Percentiles rank a stretch among this genome's conserved stretches.
Evolutionary conservation across 148 eudicot species (phyloP).

Genomic region (Tetragonia tetragonoides): DNA sequence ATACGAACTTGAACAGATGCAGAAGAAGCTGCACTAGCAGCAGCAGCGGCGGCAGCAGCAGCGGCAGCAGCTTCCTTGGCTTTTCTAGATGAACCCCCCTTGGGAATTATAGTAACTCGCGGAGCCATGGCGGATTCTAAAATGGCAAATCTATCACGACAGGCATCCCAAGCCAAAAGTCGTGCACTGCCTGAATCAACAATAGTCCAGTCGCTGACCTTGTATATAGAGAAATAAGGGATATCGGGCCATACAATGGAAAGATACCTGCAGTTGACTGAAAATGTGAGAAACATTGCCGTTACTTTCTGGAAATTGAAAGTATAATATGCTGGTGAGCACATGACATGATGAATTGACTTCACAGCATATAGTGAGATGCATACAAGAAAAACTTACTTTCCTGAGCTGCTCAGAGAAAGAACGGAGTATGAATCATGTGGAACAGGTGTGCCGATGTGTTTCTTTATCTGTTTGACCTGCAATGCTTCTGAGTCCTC

Average conservation of each 20-base stretch:
- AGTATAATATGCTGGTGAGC: not conserved
- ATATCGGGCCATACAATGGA: constrained; percentile 98
- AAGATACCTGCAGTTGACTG: constrained; percentile 60
- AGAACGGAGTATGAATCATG: constrained; percentile 91
- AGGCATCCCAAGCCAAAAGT: constrained; percentile 95
- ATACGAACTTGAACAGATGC: constrained; percentile 95
- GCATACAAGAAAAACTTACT: constrained; percentile 53
- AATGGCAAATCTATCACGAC: constrained; percentile 90
- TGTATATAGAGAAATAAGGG: constrained; percentile 89
- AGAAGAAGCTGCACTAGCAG: constrained; percentile 86
- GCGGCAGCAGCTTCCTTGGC: constrained; percentile 98
- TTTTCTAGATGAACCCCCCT: constrained; percentile 87
- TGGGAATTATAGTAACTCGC: constrained; percentile 73
- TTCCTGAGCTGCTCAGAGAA: constrained; percentile 94
- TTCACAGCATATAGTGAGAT: constrained; percentile 7
- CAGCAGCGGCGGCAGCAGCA: constrained; percentile 94
- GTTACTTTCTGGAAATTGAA: not conserved
- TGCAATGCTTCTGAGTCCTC: constrained; percentile 83
- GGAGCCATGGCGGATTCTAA: constrained; percentile 78
- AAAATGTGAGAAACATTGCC: constrained; percentile 15
- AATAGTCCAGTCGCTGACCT: constrained; percentile 94
- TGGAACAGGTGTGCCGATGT: constrained; percentile 84
- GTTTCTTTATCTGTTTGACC: constrained; percentile 91
- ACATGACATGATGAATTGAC: not conserved
- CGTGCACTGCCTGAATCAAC: constrained; percentile 98